Evolutionary conservation across 176 grass and related monocot genomes (phyloP).

Genomic region (Bromus sterilis): DNA sequence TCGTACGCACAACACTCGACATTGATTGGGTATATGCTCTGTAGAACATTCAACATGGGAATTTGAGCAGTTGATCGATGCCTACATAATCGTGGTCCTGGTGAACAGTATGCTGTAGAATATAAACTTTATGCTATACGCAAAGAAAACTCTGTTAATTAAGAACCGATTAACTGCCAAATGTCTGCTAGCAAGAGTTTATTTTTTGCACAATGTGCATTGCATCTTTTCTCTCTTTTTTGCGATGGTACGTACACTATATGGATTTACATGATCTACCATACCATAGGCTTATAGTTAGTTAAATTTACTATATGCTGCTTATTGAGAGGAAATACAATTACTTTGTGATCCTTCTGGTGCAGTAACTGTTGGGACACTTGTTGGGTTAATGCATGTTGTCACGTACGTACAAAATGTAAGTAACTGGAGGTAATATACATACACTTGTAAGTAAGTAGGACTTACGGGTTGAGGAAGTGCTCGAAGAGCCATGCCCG

Average conservation of each 20-base stretch:
- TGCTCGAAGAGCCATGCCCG: constrained; percentile 94
- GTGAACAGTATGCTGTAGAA: constrained; percentile 22
- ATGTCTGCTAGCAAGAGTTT: background rate
- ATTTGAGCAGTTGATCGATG: constrained; percentile 28
- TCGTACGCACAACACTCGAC: background rate
- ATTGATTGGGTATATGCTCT: constrained; percentile 6
- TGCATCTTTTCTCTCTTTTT: no score
- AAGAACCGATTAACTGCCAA: background rate
- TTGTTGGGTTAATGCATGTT: background rate
- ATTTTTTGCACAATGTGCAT: background rate
- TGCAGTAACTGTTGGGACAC: background rate
- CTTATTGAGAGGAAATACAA: background rate
- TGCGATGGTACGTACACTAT: no score
- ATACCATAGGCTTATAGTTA: background rate
- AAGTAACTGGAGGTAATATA: no score
- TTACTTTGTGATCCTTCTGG: background rate
- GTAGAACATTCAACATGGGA: no score
- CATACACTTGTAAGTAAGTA: background rate
- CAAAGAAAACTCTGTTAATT: background rate
- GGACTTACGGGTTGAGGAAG: constrained; percentile 82
- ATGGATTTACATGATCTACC: background rate
- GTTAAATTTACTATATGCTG: background rate
- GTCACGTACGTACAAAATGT: no score
- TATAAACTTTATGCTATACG: background rate
- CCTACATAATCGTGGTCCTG: constrained; percentile 27